Evolutionary conservation across 306 rosid species (phyloP).

Genomic region (Acacia acuminata): DNA sequence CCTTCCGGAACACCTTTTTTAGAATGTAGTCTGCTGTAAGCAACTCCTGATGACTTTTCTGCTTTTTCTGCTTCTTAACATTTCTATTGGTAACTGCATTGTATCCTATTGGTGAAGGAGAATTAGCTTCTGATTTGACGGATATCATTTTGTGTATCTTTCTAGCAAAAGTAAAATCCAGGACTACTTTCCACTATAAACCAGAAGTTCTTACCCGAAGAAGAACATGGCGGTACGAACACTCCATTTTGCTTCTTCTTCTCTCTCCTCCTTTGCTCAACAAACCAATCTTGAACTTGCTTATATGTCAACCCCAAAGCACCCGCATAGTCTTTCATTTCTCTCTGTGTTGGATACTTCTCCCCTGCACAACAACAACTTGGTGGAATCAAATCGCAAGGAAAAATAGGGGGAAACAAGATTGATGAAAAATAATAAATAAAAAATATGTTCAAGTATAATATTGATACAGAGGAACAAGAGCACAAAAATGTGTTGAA

Average conservation of each 20-base stretch:
- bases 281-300: constrained; percentile 67
- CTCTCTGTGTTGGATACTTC: constrained; percentile 45
- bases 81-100: constrained; percentile 25
- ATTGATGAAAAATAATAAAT: not conserved
- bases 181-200: constrained; percentile 33
- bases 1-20: constrained; percentile 48
- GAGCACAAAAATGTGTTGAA: not conserved
- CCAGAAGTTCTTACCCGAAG: constrained; percentile 2
- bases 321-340: constrained; percentile 49
- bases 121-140: constrained; percentile 10
- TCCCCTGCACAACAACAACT: constrained; percentile 54
- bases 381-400: not conserved
- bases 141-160: not conserved
- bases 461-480: not conserved
- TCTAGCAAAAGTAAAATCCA: constrained; percentile 37
- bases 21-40: constrained; percentile 46
- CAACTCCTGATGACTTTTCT: constrained; percentile 41
- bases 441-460: not conserved
- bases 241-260: constrained; percentile 43
- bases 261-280: constrained; percentile 61
- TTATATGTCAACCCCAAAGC: constrained; percentile 56
- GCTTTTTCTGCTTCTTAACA: constrained; percentile 35
- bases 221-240: constrained; percentile 11
- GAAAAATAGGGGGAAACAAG: not conserved
- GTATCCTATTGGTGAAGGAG: constrained; percentile 32